Percentiles rank a stretch among this genome's conserved stretches.
Evolutionary conservation across 2,329 filamentous ascomycete species (phyloP).

Genomic region (Pseudomassariella vexata): DNA sequence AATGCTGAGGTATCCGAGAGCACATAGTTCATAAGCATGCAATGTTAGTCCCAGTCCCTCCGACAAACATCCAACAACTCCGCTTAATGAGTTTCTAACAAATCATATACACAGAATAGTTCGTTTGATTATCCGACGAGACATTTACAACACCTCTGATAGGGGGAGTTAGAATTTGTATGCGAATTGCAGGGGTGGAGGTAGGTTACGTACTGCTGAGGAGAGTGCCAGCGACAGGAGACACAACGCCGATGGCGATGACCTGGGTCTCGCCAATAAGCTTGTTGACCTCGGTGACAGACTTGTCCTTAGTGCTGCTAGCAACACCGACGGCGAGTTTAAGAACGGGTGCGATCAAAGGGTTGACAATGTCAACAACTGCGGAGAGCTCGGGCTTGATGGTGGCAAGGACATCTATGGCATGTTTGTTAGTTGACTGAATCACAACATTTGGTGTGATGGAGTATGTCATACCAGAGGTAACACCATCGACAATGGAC

Average conservation of each 20-base stretch:
- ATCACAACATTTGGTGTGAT: neutral
- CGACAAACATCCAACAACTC: conserved; percentile 6
- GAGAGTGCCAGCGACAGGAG: conserved; percentile 12
- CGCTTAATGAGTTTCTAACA: too few relatives aligned
- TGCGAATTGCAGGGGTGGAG: conserved; percentile 8
- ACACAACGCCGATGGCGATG: conserved; percentile 11
- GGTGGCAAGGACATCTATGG: conserved; percentile 15
- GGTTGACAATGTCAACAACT: conserved; percentile 14
- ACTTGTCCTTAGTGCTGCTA: conserved; percentile 9
- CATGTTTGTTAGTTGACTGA: conserved; percentile 6
- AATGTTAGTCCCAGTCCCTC: conserved; percentile 8
- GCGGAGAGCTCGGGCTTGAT: conserved; percentile 21
- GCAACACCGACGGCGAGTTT: conserved; percentile 15
- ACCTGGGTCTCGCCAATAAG: conserved; percentile 12
- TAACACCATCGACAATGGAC: conserved; percentile 13
- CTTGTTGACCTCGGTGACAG: conserved; percentile 13
- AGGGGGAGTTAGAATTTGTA: conserved; percentile 9
- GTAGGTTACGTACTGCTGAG: conserved; percentile 8
- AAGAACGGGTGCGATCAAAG: conserved; percentile 18
- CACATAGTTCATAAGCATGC: neutral
- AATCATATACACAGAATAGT: too few relatives aligned
- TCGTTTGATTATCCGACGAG: too few relatives aligned
- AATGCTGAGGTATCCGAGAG: neutral
- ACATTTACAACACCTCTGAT: too few relatives aligned
- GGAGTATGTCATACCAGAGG: conserved; percentile 1